Conservation (phyloP, 192 early-diverging fungal genomes). For the Linnemannia elongata region DNA sequence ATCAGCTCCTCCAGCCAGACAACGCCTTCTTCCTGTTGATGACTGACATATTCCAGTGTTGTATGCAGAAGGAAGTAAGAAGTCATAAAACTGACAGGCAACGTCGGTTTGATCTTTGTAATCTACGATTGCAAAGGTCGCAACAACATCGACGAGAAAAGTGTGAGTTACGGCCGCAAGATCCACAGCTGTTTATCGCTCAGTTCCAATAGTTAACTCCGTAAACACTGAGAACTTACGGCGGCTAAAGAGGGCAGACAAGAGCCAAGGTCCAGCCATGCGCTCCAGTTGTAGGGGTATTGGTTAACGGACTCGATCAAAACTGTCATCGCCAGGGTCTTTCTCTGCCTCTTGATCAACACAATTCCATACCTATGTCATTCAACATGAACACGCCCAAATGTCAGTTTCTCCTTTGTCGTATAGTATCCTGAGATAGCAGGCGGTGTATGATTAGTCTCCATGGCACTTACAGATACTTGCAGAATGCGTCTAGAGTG, state of each 20-base stretch:
- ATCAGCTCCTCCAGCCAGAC: conserved; percentile 59
- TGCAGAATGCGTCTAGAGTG: conserved; percentile 75
- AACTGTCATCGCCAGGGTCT: conserved; percentile 61
- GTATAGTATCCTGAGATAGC: not conserved
- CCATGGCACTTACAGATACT: conserved; percentile 71
- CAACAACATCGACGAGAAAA: too few species aligned
- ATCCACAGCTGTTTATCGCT: not conserved
- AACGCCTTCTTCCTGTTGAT: conserved; percentile 41
- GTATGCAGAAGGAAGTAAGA: conserved; percentile 67
- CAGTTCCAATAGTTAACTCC: not conserved
- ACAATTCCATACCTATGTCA: conserved; percentile 67
- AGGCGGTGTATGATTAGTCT: not conserved
- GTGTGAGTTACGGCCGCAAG: not conserved
- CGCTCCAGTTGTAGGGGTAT: conserved; percentile 92
- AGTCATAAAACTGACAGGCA: conserved; percentile 59
- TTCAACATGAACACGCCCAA: conserved; percentile 16
- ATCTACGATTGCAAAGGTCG: conserved; percentile 10
- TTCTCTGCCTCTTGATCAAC: conserved; percentile 55
- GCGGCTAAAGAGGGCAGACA: conserved; percentile 62
- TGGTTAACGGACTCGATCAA: conserved; percentile 75
- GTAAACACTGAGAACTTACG: conserved; percentile 15
- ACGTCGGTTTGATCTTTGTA: conserved; percentile 12
- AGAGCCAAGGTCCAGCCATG: conserved; percentile 85
- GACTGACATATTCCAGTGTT: conserved; percentile 62
- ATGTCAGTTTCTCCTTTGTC: conserved; percentile 10